Conservation (phyloP, 257 asterid species). For the Salvia hispanica region DNA sequence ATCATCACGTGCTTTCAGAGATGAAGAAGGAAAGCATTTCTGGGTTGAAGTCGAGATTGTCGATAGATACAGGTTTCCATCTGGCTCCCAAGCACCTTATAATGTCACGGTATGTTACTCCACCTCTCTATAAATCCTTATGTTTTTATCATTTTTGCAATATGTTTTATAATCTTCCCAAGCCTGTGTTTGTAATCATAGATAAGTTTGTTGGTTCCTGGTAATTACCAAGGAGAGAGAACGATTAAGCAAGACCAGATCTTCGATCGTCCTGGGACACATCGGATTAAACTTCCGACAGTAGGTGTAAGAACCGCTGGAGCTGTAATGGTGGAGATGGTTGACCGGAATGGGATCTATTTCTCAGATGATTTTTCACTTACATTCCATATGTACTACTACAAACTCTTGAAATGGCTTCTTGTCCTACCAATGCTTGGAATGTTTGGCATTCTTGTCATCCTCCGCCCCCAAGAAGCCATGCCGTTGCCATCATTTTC, state of each 20-base stretch:
- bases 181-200: slow-evolving; percentile 28
- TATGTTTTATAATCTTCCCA: slow-evolving; percentile 16
- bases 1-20: slow-evolving; percentile 89
- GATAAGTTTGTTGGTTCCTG: slow-evolving; percentile 96
- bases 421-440: slow-evolving; percentile 97
- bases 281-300: slow-evolving; percentile 77
- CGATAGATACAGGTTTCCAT: slow-evolving; percentile 76
- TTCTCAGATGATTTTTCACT: slow-evolving; percentile 90
- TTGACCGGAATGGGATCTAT: slow-evolving; percentile 83
- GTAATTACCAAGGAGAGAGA: slow-evolving; percentile 97
- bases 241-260: slow-evolving; percentile 71
- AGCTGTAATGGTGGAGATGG: slow-evolving; percentile 93
- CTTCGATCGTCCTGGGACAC: slow-evolving; percentile 62
- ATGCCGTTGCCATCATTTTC: slow-evolving; percentile 97
- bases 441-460: slow-evolving; percentile 86
- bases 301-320: slow-evolving; percentile 91
- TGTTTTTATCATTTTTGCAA: slow-evolving; percentile 5
- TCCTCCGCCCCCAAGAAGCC: slow-evolving; percentile 89
- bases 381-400: slow-evolving; percentile 89
- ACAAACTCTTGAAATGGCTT: slow-evolving; percentile 91
- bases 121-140: neutral
- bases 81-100: slow-evolving; percentile 93
- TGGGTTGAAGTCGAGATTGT: slow-evolving; percentile 93
- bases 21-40: slow-evolving; percentile 97
- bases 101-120: slow-evolving; percentile 73